Percentiles rank a stretch among this genome's conserved stretches.
phyloP scores from a whole-genome alignment of 2,329 filamentous ascomycete genomes.

The Orbilia oligospora region DNA sequence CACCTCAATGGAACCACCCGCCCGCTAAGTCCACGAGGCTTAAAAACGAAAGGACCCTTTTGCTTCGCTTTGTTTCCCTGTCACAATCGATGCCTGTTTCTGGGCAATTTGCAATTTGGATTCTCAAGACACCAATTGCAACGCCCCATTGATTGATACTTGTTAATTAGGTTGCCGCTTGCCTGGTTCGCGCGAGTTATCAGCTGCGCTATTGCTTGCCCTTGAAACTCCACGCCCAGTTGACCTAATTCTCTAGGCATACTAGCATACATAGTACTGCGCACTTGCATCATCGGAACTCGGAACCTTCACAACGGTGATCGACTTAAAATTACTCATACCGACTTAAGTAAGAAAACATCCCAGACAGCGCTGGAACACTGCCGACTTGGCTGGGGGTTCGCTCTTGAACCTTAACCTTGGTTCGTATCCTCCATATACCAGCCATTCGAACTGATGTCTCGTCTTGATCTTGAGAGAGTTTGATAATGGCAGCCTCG shows the following conservation, averaged over 20 bases:
- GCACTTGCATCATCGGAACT: slow-evolving; percentile 31
- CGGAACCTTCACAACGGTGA: slow-evolving; percentile 25
- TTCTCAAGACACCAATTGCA: slow-evolving; percentile 45
- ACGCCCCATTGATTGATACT: slow-evolving; percentile 15
- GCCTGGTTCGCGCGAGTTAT: slow-evolving; percentile 47
- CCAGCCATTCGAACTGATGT: background rate
- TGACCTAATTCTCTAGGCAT: slow-evolving; percentile 18
- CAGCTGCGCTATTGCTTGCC: slow-evolving; percentile 37
- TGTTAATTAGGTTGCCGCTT: slow-evolving; percentile 20
- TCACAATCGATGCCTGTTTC: slow-evolving; percentile 22
- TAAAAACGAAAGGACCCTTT: slow-evolving; percentile 35
- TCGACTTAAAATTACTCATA: slow-evolving; percentile 11
- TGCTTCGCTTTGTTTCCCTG: slow-evolving; percentile 9
- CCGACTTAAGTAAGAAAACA: no score
- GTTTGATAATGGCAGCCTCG: slow-evolving; percentile 52
- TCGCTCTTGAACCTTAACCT: background rate
- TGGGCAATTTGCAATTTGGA: slow-evolving; percentile 47
- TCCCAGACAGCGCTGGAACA: background rate
- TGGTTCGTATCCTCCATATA: background rate
- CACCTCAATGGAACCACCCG: slow-evolving; percentile 13
- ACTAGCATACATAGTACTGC: background rate
- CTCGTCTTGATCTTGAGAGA: background rate
- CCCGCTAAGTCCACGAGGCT: slow-evolving; percentile 30
- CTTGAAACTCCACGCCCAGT: slow-evolving; percentile 39
- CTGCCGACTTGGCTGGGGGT: slow-evolving; percentile 8